Base-by-base conservation (phyloP, 176 grass and related monocot genomes). In the Thalia dealbata region DNA sequence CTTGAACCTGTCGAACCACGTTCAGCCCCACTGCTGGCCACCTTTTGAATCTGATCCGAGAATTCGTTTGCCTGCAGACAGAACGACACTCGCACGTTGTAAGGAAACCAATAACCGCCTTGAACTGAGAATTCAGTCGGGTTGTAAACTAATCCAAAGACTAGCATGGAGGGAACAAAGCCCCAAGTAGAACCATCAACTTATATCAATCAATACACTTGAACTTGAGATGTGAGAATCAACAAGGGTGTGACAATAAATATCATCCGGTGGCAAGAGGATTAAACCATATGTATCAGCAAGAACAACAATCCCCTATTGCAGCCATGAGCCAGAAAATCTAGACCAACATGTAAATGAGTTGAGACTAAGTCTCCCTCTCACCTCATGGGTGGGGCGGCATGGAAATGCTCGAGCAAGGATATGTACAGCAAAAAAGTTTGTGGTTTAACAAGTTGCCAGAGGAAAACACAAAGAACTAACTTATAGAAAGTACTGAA, bases 41-140 rank as follows among this genome's bases (percentile, higher is more conserved):
- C 67, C 78, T 83, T 95, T 86, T 95, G 95, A 79, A 99, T 99
- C 82, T 88, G 86, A 7, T 64, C 84, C 61, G 95, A 95, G 78
- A 99, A 95, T 77, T 99, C 90, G 15, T 95, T 99, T 60, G 84
- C 88, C 95, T 99, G 41, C 24, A 65, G 58, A 62, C 18, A 56
- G 61, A 30, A 52, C 27, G 14, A 13, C 6, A 63, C 24, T 76
- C 78, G 54, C 23, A 52, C 62, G 61, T 27, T 54, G 2, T 27
- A 23, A 81, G 26, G 32, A 44, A 46, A 24, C 27, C 14, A 64
- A 73, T 10, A 52, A 61, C 15, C 27, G 42, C 30, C 69, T 52
- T 29, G 13, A 72, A 30, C 7, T 15, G 43, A 42, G 14, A 68
- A 69, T 10, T 6, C 7, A 69, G 2, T 45, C 1, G 12, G 44